Base-by-base conservation (phyloP, 768 basidiomycete species). In the Mycena capillaripes region DNA sequence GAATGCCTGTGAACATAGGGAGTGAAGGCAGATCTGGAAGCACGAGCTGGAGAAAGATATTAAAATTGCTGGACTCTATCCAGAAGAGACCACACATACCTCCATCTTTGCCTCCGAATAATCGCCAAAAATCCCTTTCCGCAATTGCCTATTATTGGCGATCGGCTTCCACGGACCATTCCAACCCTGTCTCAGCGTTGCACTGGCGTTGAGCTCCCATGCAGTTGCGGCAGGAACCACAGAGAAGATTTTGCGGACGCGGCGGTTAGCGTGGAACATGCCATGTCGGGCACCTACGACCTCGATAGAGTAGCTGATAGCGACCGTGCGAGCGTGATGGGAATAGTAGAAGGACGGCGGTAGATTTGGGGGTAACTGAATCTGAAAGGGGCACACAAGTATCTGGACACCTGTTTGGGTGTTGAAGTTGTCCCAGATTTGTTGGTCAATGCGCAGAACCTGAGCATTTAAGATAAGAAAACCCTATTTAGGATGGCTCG, bases 351-450 rank as follows among this genome's bases (percentile, higher is more conserved):
- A 75, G 1, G 70, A 69, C 11, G 73, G 73, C 16, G 73, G 66
- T 40, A 75, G 42, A 34, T 38, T 61, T 10, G 38, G 48, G 1
- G 73, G 73, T 6, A 75, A 44, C 27, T 40, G 74, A 7, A 75
- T 50, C 27, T 61, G 64, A 46, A 75, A 75, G 10, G 74, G 74
- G 29, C 70, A 75, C 11, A 57, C 17, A 42, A 75, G 14, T 29
- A 66, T 23, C 36, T 68, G 32, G 44, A 36, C 27, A 34, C 67
- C 67, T 52, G 46, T 63, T 5, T 56, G 55, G 25, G 48, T 19
- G 50, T 42, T 68, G 55, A 60, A 72, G 11, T 75, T 70, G 32
- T 75, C 70, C 74, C 74, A 75, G 27, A 75, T 58, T 19, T 53
- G 32, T 55, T 69, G 63, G 67, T 75, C 64, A 9, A 56, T 3